Conservation (phyloP, 2,329 filamentous ascomycete genomes). For the Fusarium agapanthi region DNA sequence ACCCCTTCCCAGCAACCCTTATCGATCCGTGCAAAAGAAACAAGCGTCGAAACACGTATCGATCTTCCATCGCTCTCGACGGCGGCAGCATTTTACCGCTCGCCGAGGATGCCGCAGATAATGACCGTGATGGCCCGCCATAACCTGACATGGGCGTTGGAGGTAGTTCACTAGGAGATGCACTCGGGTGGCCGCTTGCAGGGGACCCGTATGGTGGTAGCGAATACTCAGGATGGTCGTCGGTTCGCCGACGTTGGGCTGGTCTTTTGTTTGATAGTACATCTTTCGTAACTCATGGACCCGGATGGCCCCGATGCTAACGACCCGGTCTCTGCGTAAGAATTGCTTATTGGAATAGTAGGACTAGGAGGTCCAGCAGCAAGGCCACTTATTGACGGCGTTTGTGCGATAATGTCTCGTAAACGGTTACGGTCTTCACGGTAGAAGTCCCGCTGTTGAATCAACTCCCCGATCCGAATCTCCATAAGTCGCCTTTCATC, state of each 20-base stretch:
- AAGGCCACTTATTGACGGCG: constrained; percentile 63
- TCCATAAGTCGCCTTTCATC: constrained; percentile 72
- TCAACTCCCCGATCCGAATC: constrained; percentile 56
- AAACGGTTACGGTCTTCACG: constrained; percentile 76
- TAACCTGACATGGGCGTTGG: constrained; percentile 53
- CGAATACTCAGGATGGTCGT: constrained; percentile 55
- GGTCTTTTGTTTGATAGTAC: constrained; percentile 55
- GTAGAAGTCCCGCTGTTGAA: constrained; percentile 70
- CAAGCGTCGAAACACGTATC: too few species aligned
- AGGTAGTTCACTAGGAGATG: constrained; percentile 48
- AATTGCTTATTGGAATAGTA: constrained; percentile 47
- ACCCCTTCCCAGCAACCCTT: too few species aligned
- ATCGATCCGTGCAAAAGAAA: too few species aligned
- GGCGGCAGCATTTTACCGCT: constrained; percentile 58
- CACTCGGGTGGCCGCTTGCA: constrained; percentile 36
- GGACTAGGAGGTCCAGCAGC: constrained; percentile 63
- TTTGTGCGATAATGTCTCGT: constrained; percentile 69
- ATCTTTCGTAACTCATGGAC: constrained; percentile 50
- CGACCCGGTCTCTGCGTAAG: constrained; percentile 51
- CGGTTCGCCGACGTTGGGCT: constrained; percentile 57
- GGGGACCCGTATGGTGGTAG: constrained; percentile 51
- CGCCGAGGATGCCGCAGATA: constrained; percentile 47
- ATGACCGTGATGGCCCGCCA: constrained; percentile 48
- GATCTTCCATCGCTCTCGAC: constrained; percentile 55
- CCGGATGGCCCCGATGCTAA: constrained; percentile 40